Evolutionary conservation across 2,329 filamentous ascomycete species (phyloP).

Genomic region (Trichoderma sp.): DNA sequence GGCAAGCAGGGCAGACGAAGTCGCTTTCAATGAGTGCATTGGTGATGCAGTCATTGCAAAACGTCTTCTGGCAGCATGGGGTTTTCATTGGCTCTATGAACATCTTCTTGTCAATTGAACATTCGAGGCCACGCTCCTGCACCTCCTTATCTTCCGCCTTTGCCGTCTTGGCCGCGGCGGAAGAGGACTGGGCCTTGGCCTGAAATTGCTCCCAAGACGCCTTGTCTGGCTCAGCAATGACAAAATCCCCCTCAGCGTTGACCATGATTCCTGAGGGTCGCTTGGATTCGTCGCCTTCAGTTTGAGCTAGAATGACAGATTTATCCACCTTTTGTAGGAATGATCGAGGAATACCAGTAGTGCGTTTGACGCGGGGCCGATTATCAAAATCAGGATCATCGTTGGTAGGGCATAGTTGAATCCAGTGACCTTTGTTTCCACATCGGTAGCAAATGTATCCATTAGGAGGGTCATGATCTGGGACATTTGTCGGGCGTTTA

Average conservation of each 20-base stretch:
- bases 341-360: slow-evolving; percentile 93
- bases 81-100: slow-evolving; percentile 99
- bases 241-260: slow-evolving; percentile 95
- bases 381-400: slow-evolving; percentile 96
- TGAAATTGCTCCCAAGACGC: slow-evolving; percentile 97
- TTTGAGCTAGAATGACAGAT: slow-evolving; percentile 71
- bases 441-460: slow-evolving; percentile 97
- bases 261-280: slow-evolving; percentile 92
- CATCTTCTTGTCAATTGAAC: slow-evolving; percentile 94
- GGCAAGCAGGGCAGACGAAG: slow-evolving; percentile 91
- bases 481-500: slow-evolving; percentile 74
- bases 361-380: slow-evolving; percentile 88
- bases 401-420: slow-evolving; percentile 97
- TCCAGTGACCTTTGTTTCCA: slow-evolving; percentile 98
- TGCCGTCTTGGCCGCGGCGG: slow-evolving; percentile 71
- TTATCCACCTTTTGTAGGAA: slow-evolving; percentile 96
- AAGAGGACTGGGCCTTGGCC: slow-evolving; percentile 86
- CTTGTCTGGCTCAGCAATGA: slow-evolving; percentile 93
- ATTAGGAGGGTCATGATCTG: slow-evolving; percentile 88
- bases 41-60: slow-evolving; percentile 99
- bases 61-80: slow-evolving; percentile 96
- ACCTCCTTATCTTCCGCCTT: slow-evolving; percentile 81
- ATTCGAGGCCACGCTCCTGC: slow-evolving; percentile 85
- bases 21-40: slow-evolving; percentile 98
- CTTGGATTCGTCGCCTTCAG: slow-evolving; percentile 79